Evolutionary conservation across 2,329 filamentous ascomycete species (phyloP).

Genomic region (Alternaria arbusti): DNA sequence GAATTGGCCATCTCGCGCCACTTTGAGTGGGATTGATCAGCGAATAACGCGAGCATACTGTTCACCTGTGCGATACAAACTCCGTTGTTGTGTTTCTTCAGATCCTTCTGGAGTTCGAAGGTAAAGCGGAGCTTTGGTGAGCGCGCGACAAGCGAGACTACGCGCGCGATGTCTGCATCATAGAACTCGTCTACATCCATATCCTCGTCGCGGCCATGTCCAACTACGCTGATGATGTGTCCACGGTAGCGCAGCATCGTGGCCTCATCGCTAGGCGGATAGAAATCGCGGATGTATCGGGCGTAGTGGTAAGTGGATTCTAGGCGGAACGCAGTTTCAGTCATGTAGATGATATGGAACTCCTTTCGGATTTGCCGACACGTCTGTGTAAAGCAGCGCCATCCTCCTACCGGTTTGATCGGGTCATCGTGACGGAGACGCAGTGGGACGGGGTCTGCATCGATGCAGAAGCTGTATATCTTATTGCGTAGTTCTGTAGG

Average conservation of each 20-base stretch:
- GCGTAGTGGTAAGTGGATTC: background rate
- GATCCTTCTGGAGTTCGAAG: background rate
- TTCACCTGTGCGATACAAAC: background rate
- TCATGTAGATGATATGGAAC: constrained; percentile 15
- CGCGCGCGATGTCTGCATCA: background rate
- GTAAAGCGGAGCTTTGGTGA: background rate
- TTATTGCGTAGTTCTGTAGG: background rate
- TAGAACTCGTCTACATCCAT: background rate
- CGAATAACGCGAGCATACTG: background rate
- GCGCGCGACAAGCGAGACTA: background rate
- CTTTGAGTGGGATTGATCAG: background rate
- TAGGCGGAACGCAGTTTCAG: background rate
- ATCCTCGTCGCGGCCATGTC: background rate
- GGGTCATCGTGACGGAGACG: background rate
- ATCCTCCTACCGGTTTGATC: background rate
- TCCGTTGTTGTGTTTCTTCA: background rate
- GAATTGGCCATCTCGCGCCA: background rate
- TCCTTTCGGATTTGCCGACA: constrained; percentile 23
- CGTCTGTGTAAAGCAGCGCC: background rate
- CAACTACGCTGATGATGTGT: background rate
- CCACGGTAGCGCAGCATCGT: background rate
- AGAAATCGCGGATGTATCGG: background rate
- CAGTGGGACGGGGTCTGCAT: background rate
- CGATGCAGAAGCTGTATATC: background rate
- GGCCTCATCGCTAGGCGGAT: background rate